Percentiles rank a stretch among this genome's conserved stretches.
phyloP scores from a whole-genome alignment of 176 grass and related monocot genomes.

The Oryza nivara region DNA sequence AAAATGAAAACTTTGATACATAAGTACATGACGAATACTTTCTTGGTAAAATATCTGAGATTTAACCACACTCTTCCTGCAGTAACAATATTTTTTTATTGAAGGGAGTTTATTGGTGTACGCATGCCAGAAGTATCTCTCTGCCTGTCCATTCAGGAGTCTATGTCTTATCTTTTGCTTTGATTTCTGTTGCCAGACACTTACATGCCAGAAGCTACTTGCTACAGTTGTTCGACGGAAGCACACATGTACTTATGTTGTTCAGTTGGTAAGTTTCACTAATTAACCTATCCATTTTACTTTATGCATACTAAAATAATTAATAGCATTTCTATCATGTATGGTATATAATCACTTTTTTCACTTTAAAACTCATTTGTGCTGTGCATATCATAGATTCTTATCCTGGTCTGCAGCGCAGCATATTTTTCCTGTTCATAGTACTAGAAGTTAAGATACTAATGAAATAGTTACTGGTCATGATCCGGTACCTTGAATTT shows the following conservation, averaged over 20 bases:
- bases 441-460: neutral
- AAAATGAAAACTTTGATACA: neutral
- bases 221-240: constrained; percentile 81
- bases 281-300: constrained; percentile 15
- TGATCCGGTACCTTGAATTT: neutral
- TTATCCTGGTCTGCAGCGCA: constrained; percentile 5
- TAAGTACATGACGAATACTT: neutral
- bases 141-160: neutral
- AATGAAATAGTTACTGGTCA: neutral
- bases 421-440: neutral
- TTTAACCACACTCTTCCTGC: neutral
- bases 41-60: neutral
- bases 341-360: constrained; percentile 11
- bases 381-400: constrained; percentile 21
- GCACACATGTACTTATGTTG: constrained; percentile 73
- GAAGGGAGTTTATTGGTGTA: constrained; percentile 22
- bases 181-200: constrained; percentile 63
- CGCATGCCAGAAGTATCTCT: constrained; percentile 30
- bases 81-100: neutral
- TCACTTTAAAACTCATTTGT: neutral
- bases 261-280: constrained; percentile 73
- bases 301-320: neutral
- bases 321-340: constrained; percentile 20
- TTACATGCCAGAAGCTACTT: constrained; percentile 90
- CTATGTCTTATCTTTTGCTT: constrained; percentile 49